A percentile compares a stretch with the other conserved stretches of the same genome.
Evolutionary conservation across 2,329 filamentous ascomycete genomes (phyloP).

Genomic region (Beauveria rudraprayagi): DNA sequence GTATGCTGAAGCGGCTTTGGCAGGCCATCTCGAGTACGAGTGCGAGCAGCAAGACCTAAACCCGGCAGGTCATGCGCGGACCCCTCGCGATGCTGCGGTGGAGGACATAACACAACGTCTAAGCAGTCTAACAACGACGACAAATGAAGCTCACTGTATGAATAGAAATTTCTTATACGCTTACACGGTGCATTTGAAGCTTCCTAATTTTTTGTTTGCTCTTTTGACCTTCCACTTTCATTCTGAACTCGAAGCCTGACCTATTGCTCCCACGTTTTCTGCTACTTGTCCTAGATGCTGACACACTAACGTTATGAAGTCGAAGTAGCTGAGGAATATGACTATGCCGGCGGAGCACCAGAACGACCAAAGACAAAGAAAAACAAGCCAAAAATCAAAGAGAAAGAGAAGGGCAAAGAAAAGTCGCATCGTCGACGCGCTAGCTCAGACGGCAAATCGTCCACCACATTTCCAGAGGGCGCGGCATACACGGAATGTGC

Average conservation of each 20-base stretch:
- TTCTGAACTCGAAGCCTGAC: background rate
- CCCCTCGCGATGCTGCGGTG: slow-evolving; percentile 19
- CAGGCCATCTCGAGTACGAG: slow-evolving; percentile 20
- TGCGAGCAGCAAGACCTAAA: slow-evolving; percentile 17
- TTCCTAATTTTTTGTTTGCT: background rate
- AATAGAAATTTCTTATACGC: background rate
- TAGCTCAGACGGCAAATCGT: slow-evolving; percentile 4
- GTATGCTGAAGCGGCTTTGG: background rate
- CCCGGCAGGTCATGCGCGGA: slow-evolving; percentile 13
- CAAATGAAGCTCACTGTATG: slow-evolving; percentile 18
- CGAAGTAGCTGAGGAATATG: slow-evolving; percentile 16
- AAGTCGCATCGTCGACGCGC: slow-evolving; percentile 6
- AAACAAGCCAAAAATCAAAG: slow-evolving; percentile 5
- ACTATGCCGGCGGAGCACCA: slow-evolving; percentile 14
- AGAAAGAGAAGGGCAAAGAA: background rate
- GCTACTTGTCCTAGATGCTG: background rate
- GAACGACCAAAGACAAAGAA: slow-evolving; percentile 3
- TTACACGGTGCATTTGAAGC: background rate
- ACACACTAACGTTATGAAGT: background rate
- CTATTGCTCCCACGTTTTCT: background rate
- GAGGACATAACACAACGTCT: slow-evolving; percentile 19
- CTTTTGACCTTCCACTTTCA: background rate
- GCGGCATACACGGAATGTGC: background rate
- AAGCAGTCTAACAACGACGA: slow-evolving; percentile 14
- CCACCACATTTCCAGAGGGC: background rate